Percentiles rank a stretch among this genome's conserved stretches.
Conservation (phyloP, 306 rosid genomes). For the Acacia crassicarpa region DNA sequence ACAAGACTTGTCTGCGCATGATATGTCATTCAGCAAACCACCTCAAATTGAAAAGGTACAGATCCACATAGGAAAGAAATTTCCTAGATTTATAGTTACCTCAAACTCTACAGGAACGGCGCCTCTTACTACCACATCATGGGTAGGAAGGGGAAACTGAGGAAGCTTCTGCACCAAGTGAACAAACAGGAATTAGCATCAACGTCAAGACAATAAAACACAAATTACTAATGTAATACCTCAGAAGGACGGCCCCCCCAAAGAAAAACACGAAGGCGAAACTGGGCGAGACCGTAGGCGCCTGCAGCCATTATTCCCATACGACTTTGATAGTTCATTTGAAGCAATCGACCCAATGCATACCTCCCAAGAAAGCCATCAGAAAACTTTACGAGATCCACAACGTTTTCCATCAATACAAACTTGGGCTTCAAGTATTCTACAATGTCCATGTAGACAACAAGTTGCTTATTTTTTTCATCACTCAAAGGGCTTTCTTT, state of each 20-base stretch:
- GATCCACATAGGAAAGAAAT: not conserved
- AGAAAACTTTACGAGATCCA: constrained; percentile 75
- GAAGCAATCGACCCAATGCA: constrained; percentile 82
- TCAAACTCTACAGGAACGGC: constrained; percentile 67
- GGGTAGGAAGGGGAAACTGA: constrained; percentile 81
- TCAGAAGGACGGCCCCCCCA: constrained; percentile 86
- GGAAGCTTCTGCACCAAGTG: constrained; percentile 61
- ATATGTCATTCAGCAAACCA: no score
- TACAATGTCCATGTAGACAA: constrained; percentile 78
- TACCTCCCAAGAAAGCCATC: constrained; percentile 86
- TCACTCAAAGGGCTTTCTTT: constrained; percentile 65
- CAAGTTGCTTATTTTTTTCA: constrained; percentile 75
- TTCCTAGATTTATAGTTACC: constrained; percentile 43
- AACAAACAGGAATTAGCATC: not conserved
- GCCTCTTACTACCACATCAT: constrained; percentile 74
- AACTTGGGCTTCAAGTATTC: constrained; percentile 67
- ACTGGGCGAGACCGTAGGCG: constrained; percentile 88
- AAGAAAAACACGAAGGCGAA: constrained; percentile 82
- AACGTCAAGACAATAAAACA: not conserved
- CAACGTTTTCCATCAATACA: constrained; percentile 84
- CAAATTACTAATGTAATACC: constrained; percentile 47
- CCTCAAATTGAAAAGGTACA: not conserved
- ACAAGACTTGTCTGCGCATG: constrained; percentile 54
- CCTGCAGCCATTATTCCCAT: constrained; percentile 91
- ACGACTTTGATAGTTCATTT: constrained; percentile 85